These are phyloP conservation scores for Fraxinus platypoda DNA, from an alignment of 305 asterid species.

Conservation along the genomic window DNA sequence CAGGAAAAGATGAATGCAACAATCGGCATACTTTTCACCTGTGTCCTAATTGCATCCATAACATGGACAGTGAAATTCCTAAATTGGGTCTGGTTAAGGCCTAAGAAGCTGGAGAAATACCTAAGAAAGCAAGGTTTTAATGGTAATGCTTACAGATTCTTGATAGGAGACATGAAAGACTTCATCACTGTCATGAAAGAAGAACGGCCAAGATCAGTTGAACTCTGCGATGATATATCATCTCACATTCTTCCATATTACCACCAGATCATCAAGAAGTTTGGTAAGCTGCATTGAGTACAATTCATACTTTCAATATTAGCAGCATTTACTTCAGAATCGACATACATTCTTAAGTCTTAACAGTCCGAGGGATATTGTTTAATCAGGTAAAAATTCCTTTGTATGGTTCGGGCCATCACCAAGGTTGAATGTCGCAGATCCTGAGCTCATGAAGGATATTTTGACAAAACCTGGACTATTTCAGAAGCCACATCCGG, in stretches of 20 bases:
- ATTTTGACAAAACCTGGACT: conserved; percentile 32
- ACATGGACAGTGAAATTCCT: conserved; percentile 29
- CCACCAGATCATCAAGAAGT: conserved; percentile 24
- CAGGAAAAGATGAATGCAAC: conserved; percentile 4
- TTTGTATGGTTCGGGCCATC: conserved; percentile 55
- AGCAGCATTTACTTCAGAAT: not conserved
- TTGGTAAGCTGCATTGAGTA: conserved; percentile 27
- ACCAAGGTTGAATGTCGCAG: conserved; percentile 36
- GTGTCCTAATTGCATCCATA: conserved; percentile 12
- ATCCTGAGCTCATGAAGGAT: conserved; percentile 51
- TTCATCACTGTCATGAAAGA: conserved; percentile 20
- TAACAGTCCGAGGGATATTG: not conserved
- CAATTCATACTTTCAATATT: not conserved
- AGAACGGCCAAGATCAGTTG: conserved; percentile 23
- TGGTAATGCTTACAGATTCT: conserved; percentile 44
- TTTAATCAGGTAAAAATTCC: conserved; percentile 38
- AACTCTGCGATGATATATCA: conserved; percentile 23
- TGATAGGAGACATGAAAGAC: conserved; percentile 42
- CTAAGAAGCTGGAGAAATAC: conserved; percentile 38
- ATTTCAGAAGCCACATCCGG: conserved; percentile 45
- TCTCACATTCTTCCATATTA: conserved; percentile 41
- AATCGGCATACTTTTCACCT: conserved; percentile 10
- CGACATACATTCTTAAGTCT: not conserved
- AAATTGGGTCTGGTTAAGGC: conserved; percentile 51
- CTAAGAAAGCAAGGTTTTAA: conserved; percentile 40